phyloP scores from a whole-genome alignment of 805 yeast species.

The Ogataea henricii region DNA sequence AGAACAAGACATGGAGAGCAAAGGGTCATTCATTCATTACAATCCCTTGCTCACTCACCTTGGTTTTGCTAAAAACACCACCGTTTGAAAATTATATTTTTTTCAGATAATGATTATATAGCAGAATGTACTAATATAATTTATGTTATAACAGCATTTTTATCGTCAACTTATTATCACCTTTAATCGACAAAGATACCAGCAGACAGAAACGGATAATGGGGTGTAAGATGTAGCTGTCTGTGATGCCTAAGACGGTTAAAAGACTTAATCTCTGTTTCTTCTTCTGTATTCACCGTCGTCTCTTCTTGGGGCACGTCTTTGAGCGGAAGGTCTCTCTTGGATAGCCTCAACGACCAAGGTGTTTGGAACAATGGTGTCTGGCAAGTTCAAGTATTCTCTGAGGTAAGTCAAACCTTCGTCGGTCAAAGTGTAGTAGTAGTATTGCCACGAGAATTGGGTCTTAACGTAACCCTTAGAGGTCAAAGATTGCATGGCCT shows the following conservation, averaged over 20 bases:
- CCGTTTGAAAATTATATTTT: conserved; percentile 14
- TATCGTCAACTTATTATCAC: conserved; percentile 10
- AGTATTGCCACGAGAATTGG: conserved; percentile 99
- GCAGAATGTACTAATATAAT: conserved; percentile 10
- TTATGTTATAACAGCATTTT: conserved; percentile 8
- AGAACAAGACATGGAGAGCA: neutral
- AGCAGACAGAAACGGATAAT: conserved; percentile 9
- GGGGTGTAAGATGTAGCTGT: conserved; percentile 7
- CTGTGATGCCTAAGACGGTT: conserved; percentile 3
- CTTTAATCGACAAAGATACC: conserved; percentile 7
- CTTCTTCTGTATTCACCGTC: conserved; percentile 65
- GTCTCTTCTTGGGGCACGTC: conserved; percentile 55
- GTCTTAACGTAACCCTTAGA: conserved; percentile 99
- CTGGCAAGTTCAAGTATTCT: conserved; percentile 98
- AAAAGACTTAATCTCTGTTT: conserved; percentile 40
- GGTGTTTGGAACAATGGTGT: conserved; percentile 97
- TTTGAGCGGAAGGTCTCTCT: conserved; percentile 52
- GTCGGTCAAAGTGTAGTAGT: conserved; percentile 99
- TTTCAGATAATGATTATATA: conserved; percentile 16
- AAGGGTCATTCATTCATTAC: neutral
- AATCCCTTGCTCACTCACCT: neutral
- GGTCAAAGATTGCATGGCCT: conserved; percentile 98
- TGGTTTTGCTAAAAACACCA: conserved; percentile 9
- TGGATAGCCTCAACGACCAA: conserved; percentile 94
- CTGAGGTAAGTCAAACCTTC: conserved; percentile 99